Evolutionary conservation across 192 early-diverging fungal species (phyloP).

Genomic region (Phlyctochytrium planicorne): DNA sequence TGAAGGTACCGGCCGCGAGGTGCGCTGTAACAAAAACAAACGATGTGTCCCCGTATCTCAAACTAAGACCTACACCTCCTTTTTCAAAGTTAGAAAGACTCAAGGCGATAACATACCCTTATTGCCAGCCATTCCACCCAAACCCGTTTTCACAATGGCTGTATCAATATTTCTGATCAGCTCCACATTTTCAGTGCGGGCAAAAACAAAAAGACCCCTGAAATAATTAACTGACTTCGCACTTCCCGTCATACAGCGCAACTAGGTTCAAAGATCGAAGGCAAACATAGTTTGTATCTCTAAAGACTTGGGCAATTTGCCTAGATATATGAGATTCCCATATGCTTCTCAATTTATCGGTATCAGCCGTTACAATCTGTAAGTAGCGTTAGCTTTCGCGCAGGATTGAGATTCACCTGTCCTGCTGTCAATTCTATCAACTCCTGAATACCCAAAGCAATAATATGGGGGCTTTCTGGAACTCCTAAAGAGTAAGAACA

Average conservation of each 20-base stretch:
- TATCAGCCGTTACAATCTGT: constrained; percentile 37
- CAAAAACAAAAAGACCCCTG: constrained; percentile 79
- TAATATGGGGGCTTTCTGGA: constrained; percentile 66
- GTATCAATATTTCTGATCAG: constrained; percentile 82
- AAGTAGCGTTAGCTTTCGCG: too few species aligned
- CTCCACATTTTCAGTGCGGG: constrained; percentile 62
- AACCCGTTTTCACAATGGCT: constrained; percentile 86
- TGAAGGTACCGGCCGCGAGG: constrained; percentile 77
- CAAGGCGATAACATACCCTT: constrained; percentile 58
- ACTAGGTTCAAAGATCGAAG: constrained; percentile 87
- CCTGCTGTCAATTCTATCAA: constrained; percentile 86
- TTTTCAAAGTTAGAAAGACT: background rate
- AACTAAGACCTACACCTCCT: constrained; percentile 85
- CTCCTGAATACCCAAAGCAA: constrained; percentile 92
- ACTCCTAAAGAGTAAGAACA: constrained; percentile 5
- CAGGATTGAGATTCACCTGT: constrained; percentile 46
- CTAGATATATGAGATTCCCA: constrained; percentile 42
- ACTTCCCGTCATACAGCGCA: constrained; percentile 51
- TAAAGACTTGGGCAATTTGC: constrained; percentile 23
- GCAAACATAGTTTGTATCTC: constrained; percentile 67
- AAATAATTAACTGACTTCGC: background rate
- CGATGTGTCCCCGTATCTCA: constrained; percentile 82
- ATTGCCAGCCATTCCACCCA: constrained; percentile 95
- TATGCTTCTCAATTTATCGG: constrained; percentile 31
- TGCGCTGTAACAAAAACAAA: constrained; percentile 92